Evolutionary conservation across 345 rosid species (phyloP).

Genomic region (sweet orange (Citrus sinensis)): DVS_A1.0 CM039168.1:7346501-7347000

Average conservation of each 20-base stretch:
- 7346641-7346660: background rate
- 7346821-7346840: constrained; percentile 53
- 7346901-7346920: constrained; percentile 1
- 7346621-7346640: background rate
- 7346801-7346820: constrained; percentile 56
- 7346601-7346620: background rate
- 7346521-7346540: background rate
- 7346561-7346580: background rate
- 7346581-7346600: background rate
- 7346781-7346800: constrained; percentile 59
- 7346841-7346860: constrained; percentile 39
- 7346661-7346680: background rate
- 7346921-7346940: constrained; percentile 29
- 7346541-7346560: background rate
- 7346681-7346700: background rate
- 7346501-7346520: background rate
- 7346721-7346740: constrained; percentile 41
- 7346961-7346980: constrained; percentile 57
- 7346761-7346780: constrained; percentile 72
- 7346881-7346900: constrained; percentile 7
- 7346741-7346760: constrained; percentile 70
- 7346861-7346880: constrained; percentile 13
- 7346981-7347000: constrained; percentile 62
- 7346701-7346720: background rate
- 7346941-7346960: constrained; percentile 58